Evolutionary conservation across 768 basidiomycete genomes (phyloP), one percentile per base, ranked within the genome.

Genomic region (Pulveroboletus sp.): DNA sequence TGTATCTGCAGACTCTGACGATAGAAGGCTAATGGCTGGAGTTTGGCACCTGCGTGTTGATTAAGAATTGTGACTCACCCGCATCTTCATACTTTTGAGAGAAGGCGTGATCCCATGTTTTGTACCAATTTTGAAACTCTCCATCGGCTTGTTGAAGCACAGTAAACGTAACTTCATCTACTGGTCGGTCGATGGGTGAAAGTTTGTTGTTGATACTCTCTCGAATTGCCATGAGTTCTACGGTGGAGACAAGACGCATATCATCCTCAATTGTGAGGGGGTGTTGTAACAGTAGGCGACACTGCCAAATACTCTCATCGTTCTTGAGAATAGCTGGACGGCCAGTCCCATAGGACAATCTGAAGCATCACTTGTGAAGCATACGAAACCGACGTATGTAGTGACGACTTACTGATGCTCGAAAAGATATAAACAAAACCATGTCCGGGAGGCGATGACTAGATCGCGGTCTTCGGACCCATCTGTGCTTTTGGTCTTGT

Each of bases 361-460:
- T 95, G 55, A n/a, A 44, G 35, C 26, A 13, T 17, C n/a, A 27
- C 37, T 39, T 27, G 11, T 44, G n/a, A 53, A 11, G n/a, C 14
- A 43, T 29, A 14, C 16, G 5, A 11, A 12, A 29, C 27, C 10
- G 14, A 39, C 11, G 14, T 20, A 14, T 6, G 16, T 23, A 16
- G 9, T 5, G 17, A 38, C 23, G 20, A 79, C 88, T 57, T 59
- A 93, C 89, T 95, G 93, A 64, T 94, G 92, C 63, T 95, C 93
- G 63, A 94, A 92, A 31, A 95, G 79, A 63, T 93, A 94, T 14
- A 94, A 74, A 61, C 91, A 92, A 63, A 96, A 93, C 93, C 93
- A 97, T 8, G 85, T 91, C 38, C 93, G 79, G 22, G 90, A 79
- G 16, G 84, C 83, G 45, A 90, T 80, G 35, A 96, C 83, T 22